Base-by-base conservation (phyloP, 2,329 filamentous ascomycete species). In the Dissoconium aciculare region DNA sequence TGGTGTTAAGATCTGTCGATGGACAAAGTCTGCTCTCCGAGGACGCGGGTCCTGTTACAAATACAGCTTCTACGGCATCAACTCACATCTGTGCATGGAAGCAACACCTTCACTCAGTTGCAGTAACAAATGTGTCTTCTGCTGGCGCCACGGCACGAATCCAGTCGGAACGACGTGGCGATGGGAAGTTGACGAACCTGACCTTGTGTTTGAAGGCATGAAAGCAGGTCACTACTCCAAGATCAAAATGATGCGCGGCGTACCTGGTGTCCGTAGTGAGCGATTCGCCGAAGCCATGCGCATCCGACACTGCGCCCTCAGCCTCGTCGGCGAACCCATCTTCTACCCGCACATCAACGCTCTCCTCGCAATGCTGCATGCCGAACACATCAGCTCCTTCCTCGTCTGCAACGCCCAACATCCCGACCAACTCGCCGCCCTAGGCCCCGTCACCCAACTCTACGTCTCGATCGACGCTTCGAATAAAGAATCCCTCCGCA, bases 291-390 rank as follows among this genome's bases (percentile, higher is more conserved):
- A 95, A 60, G 87, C 85, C 0, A 83, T 94, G 77, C 69, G 74
- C 25, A 93, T 98, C 46, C 71, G 83, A 1, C 87, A 98, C 57
- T 98, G 87, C 54, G 89, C 89, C 0, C 63, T 98, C 27, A 83
- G 75, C 42, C 66, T 98, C 6, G 89, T 98, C 13, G 87, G 89
- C 44, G 87, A 98, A 56, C 87, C 87, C n/a, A 94, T 94, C 46
- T 95, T 95, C 61, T 95, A 95, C 55, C 89, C 89, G 6, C 76
- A 92, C 50, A 95, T 95, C 64, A 94, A 98, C 56, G 78, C 85
- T 50, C 85, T 95, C 49, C 64, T 91, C 1, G 67, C 62, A 8
- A 71, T 95, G 65, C 66, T 98, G 41, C 87, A 95, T 59, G 62
- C 56, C 9, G 80, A 92, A 53, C 77, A 74, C 44, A 94, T 95